Conservation (phyloP, 2,329 filamentous ascomycete genomes). For the Arachnopeziza araneosa region DNA sequence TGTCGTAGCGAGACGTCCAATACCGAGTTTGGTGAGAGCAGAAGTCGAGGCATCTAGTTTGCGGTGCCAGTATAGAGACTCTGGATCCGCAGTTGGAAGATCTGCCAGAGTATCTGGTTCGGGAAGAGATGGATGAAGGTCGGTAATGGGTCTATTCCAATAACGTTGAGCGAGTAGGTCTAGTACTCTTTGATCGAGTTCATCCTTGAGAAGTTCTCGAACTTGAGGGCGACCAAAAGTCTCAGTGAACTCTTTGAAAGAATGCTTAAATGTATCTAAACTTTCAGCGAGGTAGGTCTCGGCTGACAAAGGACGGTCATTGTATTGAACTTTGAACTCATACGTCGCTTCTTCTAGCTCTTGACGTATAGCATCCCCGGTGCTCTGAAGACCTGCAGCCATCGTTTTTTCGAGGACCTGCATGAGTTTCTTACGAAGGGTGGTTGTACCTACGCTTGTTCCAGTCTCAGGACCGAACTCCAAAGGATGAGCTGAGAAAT, state of each 20-base stretch:
- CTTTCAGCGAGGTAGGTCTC: constrained; percentile 96
- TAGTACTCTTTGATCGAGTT: constrained; percentile 90
- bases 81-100: constrained; percentile 77
- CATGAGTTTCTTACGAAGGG: constrained; percentile 92
- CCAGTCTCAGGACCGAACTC: constrained; percentile 72
- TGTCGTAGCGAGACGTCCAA: constrained; percentile 85
- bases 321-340: constrained; percentile 99
- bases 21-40: constrained; percentile 85
- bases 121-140: constrained; percentile 59
- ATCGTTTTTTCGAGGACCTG: constrained; percentile 94
- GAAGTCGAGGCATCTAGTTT: constrained; percentile 91
- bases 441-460: constrained; percentile 76
- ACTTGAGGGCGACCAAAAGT: constrained; percentile 87
- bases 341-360: constrained; percentile 96
- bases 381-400: constrained; percentile 84
- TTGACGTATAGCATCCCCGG: constrained; percentile 86
- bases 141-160: constrained; percentile 94
- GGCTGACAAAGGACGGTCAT: constrained; percentile 87
- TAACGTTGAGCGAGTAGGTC: constrained; percentile 90
- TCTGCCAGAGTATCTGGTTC: constrained; percentile 71
- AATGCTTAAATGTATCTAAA: constrained; percentile 93
- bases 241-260: constrained; percentile 90
- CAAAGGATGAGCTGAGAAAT: constrained; percentile 75
- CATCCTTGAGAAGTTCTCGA: constrained; percentile 80
- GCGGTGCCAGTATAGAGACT: constrained; percentile 86